phyloP scores from a whole-genome alignment of 2,329 filamentous ascomycete genomes.

The Claviceps maximensis region DNA sequence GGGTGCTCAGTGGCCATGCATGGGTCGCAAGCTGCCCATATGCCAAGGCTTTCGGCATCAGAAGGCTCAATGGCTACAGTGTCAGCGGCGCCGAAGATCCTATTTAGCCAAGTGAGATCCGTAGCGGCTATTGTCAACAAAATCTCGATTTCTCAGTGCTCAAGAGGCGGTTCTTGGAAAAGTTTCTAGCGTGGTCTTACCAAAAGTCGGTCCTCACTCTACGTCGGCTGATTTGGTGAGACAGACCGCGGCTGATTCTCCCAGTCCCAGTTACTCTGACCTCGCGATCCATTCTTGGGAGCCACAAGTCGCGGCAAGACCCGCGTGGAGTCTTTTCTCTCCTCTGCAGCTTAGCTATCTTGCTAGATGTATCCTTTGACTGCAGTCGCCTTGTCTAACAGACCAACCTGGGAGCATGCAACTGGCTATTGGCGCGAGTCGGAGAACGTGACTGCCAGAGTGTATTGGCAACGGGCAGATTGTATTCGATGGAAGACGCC shows the following conservation, averaged over 20 bases:
- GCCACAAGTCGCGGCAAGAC: neutral
- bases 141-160: neutral
- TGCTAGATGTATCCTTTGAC: neutral
- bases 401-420: neutral
- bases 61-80: neutral
- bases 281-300: neutral
- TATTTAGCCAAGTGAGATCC: neutral
- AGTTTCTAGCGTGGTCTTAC: neutral
- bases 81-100: neutral
- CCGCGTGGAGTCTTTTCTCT: neutral
- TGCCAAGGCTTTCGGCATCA: no score
- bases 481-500: no score
- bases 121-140: neutral
- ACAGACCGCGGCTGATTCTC: neutral
- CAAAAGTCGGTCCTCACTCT: neutral
- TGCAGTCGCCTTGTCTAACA: neutral
- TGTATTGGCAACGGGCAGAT: no score
- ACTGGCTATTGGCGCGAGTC: neutral
- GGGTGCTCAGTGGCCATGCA: slow-evolving; percentile 18
- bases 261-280: no score
- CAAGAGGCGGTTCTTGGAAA: neutral
- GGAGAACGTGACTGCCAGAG: no score
- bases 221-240: neutral
- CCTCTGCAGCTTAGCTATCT: neutral
- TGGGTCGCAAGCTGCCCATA: neutral